These are phyloP conservation scores for Astragalus glycyphyllos DNA, from an alignment of 306 rosid genomes.

Conservation along the genomic window DNA sequence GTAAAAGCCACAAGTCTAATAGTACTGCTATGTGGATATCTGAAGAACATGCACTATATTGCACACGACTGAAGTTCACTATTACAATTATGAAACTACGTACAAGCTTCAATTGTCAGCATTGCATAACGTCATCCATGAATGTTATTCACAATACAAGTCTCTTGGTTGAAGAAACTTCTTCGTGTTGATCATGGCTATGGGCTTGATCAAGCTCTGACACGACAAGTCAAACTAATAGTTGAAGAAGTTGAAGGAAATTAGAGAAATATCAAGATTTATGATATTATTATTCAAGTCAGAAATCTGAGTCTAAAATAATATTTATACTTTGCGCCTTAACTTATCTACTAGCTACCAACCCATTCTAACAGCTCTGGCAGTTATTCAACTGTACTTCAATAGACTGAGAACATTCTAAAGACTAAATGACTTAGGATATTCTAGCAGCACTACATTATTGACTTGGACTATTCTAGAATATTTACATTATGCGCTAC, in stretches of 20 bases:
- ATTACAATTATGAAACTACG: not conserved
- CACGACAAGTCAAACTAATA: not conserved
- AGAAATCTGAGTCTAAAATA: not conserved
- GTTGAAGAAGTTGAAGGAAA: not conserved
- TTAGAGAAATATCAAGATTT: not conserved
- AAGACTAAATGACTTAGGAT: not conserved
- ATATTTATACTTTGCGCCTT: not conserved
- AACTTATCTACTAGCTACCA: not conserved
- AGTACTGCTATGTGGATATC: not conserved
- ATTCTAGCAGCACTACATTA: not conserved
- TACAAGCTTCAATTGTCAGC: conserved; percentile 8
- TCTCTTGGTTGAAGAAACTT: too few relatives aligned
- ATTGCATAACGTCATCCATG: not conserved
- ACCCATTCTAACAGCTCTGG: not conserved
- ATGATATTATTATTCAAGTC: not conserved
- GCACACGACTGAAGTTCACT: not conserved
- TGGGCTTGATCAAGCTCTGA: too few relatives aligned
- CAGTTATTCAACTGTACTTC: too few relatives aligned
- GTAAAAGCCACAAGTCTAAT: not conserved
- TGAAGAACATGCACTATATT: not conserved
- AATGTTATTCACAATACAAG: too few relatives aligned
- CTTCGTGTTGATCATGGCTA: too few relatives aligned
- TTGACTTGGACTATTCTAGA: conserved; percentile 2
- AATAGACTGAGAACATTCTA: too few relatives aligned
- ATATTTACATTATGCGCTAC: not conserved